phyloP scores from a whole-genome alignment of 1,284 basidiomycete genomes.

The Ustilago bromivora region DNA sequence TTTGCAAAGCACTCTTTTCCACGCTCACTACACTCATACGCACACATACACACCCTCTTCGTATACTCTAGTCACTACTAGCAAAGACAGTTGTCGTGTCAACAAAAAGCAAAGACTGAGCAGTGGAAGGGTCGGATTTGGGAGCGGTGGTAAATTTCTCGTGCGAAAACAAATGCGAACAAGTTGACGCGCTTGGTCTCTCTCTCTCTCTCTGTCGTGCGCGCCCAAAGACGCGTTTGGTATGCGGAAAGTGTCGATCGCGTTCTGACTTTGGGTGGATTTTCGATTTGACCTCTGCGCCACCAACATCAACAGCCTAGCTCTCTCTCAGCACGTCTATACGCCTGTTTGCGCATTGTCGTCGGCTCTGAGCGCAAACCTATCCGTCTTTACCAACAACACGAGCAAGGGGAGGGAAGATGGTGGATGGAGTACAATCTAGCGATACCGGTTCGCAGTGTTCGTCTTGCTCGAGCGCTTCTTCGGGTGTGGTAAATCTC shows the following conservation, averaged over 20 bases:
- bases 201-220: background rate
- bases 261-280: background rate
- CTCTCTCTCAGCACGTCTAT: too few species aligned
- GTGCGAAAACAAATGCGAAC: slow-evolving; percentile 2
- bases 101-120: too few species aligned
- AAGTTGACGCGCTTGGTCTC: background rate
- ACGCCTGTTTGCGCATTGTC: too few species aligned
- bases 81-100: too few species aligned
- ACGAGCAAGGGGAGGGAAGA: too few species aligned
- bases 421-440: too few species aligned
- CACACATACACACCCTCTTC: background rate
- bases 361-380: too few species aligned
- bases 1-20: too few species aligned
- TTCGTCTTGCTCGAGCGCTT: background rate
- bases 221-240: background rate
- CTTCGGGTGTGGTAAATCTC: slow-evolving; percentile 1
- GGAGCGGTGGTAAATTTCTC: background rate
- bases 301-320: slow-evolving; percentile 2
- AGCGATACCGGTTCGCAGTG: too few species aligned
- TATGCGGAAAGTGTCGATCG: slow-evolving; percentile 1
- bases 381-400: too few species aligned
- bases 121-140: too few species aligned
- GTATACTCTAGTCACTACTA: background rate
- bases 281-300: background rate
- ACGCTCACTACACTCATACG: too few species aligned